phyloP scores from a whole-genome alignment of 345 rosid genomes.

The Populus euphratica region DNA sequence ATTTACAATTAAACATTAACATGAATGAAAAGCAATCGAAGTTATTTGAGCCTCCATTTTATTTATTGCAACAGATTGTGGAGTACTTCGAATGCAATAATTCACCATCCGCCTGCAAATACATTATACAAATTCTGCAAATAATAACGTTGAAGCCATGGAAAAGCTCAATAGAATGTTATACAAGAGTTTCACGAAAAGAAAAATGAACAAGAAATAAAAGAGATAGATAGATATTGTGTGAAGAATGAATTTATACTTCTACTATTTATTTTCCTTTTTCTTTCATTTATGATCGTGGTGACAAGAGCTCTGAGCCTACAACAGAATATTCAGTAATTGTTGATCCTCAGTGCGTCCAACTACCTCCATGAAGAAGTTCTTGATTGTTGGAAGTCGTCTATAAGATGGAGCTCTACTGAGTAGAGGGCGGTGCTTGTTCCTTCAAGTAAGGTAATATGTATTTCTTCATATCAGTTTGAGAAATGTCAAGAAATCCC shows the following conservation, averaged over 20 bases:
- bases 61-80: no score
- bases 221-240: neutral
- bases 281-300: neutral
- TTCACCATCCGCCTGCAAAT: no score
- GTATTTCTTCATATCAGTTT: constrained; percentile 55
- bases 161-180: neutral
- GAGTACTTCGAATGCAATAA: no score
- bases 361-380: constrained; percentile 28
- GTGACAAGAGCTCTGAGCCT: neutral
- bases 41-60: no score
- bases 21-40: no score
- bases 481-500: constrained; percentile 53
- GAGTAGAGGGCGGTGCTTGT: constrained; percentile 17
- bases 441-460: constrained; percentile 55
- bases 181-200: neutral
- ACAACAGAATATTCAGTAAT: constrained; percentile 22
- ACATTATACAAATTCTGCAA: no score
- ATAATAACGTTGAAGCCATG: no score
- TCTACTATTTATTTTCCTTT: neutral
- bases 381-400: constrained; percentile 34
- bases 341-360: constrained; percentile 25
- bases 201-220: neutral
- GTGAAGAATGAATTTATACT: neutral
- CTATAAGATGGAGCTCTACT: constrained; percentile 16
- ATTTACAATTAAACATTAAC: no score